phyloP scores from a whole-genome alignment of 805 yeast genomes.

The Kluyveromyces wickerhamii region DNA sequence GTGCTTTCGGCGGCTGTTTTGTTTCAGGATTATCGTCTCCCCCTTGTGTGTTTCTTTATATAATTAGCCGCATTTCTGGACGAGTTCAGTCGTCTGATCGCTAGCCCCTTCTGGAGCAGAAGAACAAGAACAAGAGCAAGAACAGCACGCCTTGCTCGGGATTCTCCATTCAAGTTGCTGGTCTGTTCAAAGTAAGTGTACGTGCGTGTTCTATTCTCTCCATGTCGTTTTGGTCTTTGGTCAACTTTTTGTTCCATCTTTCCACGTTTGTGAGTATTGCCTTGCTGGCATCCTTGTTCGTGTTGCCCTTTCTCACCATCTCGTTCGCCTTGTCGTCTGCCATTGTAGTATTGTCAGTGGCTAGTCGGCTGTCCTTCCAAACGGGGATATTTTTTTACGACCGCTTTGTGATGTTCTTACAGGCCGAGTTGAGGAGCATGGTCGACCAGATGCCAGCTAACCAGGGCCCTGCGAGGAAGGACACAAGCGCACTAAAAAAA shows the following conservation, averaged over 20 bases:
- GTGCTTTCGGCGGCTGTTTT: no score
- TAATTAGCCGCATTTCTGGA: no score
- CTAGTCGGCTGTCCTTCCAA: slow-evolving; percentile 23
- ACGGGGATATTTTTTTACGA: slow-evolving; percentile 20
- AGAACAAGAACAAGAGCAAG: no score
- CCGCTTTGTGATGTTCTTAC: slow-evolving; percentile 14
- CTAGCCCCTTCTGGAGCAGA: no score
- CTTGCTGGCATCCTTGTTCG: slow-evolving; percentile 18
- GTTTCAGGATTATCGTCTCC: no score
- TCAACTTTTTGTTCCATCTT: slow-evolving; percentile 19
- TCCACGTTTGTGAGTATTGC: slow-evolving; percentile 17
- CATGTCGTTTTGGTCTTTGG: slow-evolving; percentile 15
- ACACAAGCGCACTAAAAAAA: no score
- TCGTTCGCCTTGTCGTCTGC: slow-evolving; percentile 25
- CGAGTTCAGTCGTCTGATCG: no score
- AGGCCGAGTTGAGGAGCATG: slow-evolving; percentile 14
- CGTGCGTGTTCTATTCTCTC: neutral
- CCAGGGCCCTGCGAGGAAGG: neutral
- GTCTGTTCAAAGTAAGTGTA: no score
- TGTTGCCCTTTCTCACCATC: slow-evolving; percentile 21
- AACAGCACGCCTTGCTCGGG: no score
- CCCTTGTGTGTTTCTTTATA: no score
- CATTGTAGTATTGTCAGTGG: slow-evolving; percentile 23
- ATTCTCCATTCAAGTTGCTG: no score
- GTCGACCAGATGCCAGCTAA: slow-evolving; percentile 10